Conservation (phyloP, 805 yeast genomes). For the Starmera amethionina region DNA sequence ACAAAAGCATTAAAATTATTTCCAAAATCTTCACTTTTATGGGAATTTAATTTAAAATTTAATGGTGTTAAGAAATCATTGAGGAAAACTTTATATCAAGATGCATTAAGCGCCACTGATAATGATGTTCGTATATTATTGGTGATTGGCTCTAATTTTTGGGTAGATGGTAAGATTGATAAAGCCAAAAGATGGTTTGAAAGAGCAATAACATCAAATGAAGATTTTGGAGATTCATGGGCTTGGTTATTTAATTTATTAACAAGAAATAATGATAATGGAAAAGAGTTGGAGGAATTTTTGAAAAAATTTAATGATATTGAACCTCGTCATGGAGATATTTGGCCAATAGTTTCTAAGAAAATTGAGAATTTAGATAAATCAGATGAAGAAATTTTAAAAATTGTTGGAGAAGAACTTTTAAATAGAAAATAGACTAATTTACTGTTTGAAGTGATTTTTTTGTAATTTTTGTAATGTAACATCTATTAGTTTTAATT, state of each 20-base stretch:
- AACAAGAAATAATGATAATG: slow-evolving; percentile 20
- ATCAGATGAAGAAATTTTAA: slow-evolving; percentile 30
- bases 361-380: slow-evolving; percentile 35
- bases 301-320: slow-evolving; percentile 27
- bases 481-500: too few species aligned
- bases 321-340: slow-evolving; percentile 52
- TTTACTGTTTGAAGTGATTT: not conserved
- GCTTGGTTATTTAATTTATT: slow-evolving; percentile 47
- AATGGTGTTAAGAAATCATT: slow-evolving; percentile 36
- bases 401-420: slow-evolving; percentile 7
- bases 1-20: slow-evolving; percentile 48
- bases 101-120: slow-evolving; percentile 60
- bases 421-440: not conserved
- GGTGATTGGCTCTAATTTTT: slow-evolving; percentile 59
- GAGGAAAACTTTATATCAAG: slow-evolving; percentile 48
- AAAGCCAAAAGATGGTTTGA: slow-evolving; percentile 71
- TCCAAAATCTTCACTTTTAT: slow-evolving; percentile 50
- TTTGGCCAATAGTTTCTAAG: slow-evolving; percentile 48
- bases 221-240: slow-evolving; percentile 70
- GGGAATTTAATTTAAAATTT: slow-evolving; percentile 50
- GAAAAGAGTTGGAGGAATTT: slow-evolving; percentile 25
- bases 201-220: slow-evolving; percentile 47
- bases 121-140: slow-evolving; percentile 50
- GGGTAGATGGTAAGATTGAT: slow-evolving; percentile 50
- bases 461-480: too few species aligned